Evolutionary conservation across 805 yeast species (phyloP), one percentile per base, ranked within the genome.

Genomic region (Schwanniomyces sp.): DNA sequence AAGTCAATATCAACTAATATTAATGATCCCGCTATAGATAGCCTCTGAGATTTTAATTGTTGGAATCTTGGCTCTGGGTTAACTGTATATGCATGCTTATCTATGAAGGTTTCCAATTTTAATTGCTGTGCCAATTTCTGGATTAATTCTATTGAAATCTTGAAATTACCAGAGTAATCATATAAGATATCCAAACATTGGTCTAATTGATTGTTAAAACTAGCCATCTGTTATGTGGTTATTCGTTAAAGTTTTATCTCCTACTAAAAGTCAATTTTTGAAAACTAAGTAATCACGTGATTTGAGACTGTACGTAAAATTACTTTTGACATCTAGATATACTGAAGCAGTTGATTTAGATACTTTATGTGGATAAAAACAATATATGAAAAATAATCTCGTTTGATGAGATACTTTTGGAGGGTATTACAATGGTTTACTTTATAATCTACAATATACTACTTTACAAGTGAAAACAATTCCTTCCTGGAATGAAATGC

Each of bases 21-120:
- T 16, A 65, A 58, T 2, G 73, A 61, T 8, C 77, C 77, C 1
- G 77, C 78, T 32, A 73, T 73, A 11, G 76, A 64, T 42, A 73
- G 58, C 44, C 76, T 56, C 38, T 65, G 66, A 2, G 51, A 27
- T 18, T 53, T 48, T 17, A 51, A 47, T 29, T 44, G 47, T 17
- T 34, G 44, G 8, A 46, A 54, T 25, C 32, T 44, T 16, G 52
- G 61, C 27, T 58, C 57, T 17, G 53, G 47, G n/a, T 51, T 52
- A 43, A 58, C 61, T 7, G 69, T 49, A 43, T 63, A 59, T 6
- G 67, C 66, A 41, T 69, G 67, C 28, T 66, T 62, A 49, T 73
- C 78, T 42, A 70, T 61, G 46, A 70, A 73, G 1, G 78, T 73
- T 47, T 73, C 78, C 8, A 73, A 57, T 40, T 62, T 64, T 51